Percentiles rank a stretch among this genome's conserved stretches.
Conservation (phyloP, 495 filamentous ascomycete species). For the Podospora appendiculata region DNA sequence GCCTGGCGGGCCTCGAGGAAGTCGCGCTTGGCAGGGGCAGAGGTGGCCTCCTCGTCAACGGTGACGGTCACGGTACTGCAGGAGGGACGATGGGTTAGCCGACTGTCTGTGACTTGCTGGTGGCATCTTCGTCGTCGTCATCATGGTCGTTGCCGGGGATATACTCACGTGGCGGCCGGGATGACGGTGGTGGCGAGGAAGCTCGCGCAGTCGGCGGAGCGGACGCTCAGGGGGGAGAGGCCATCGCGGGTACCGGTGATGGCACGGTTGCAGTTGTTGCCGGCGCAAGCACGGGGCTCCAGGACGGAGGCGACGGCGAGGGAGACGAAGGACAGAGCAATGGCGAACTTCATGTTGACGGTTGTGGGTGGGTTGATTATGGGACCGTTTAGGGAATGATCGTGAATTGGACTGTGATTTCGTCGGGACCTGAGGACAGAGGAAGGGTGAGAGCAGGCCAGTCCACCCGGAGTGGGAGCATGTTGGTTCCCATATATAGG, state of each 20-base stretch:
- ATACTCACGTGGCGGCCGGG: constrained; percentile 20
- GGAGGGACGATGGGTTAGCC: no score
- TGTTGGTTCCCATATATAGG: background rate
- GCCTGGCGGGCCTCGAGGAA: constrained; percentile 6
- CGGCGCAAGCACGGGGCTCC: constrained; percentile 15
- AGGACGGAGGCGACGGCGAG: constrained; percentile 16
- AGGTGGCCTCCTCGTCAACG: constrained; percentile 7
- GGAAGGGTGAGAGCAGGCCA: background rate
- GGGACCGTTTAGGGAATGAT: background rate
- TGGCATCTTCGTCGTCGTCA: no score
- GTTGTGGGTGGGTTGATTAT: background rate
- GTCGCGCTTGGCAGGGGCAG: constrained; percentile 11
- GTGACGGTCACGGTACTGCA: constrained; percentile 23
- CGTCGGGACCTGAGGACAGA: background rate
- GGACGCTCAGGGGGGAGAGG: constrained; percentile 13
- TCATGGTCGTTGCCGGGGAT: no score
- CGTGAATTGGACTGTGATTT: background rate
- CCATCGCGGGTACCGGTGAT: constrained; percentile 23
- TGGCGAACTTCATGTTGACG: constrained; percentile 25
- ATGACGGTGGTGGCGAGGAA: constrained; percentile 25
- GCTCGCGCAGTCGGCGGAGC: constrained; percentile 24
- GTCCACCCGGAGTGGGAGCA: background rate
- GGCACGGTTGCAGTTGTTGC: constrained; percentile 30
- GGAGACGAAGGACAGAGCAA: constrained; percentile 17
- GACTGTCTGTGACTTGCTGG: no score